A percentile compares a stretch with the other conserved stretches of the same genome.
Conservation (phyloP, 2,329 filamentous ascomycete species). For the Chrysosporium keratinophilum region DNA sequence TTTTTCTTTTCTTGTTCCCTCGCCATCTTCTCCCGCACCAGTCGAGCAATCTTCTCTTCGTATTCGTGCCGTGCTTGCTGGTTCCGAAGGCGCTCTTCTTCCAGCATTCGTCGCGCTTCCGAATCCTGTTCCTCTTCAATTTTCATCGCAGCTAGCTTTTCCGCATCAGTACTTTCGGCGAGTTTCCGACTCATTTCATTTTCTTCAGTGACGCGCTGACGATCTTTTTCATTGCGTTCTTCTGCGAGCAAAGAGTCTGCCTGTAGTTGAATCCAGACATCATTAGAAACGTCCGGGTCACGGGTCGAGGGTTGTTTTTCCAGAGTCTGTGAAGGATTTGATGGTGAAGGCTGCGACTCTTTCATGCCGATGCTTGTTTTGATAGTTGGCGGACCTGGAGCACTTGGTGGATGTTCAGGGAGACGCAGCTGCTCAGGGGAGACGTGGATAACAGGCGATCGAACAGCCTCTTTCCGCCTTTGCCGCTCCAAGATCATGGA, state of each 20-base stretch:
- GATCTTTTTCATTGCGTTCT: conserved; percentile 16
- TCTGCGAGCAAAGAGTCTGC: conserved; percentile 34
- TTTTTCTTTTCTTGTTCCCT: conserved; percentile 26
- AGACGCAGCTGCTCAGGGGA: too few relatives aligned
- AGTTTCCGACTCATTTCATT: too few relatives aligned
- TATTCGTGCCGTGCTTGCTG: neutral
- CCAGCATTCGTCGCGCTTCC: conserved; percentile 13
- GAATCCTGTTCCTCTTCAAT: too few relatives aligned
- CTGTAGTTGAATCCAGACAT: conserved; percentile 51
- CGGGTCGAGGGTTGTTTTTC: too few relatives aligned
- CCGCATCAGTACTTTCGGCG: too few relatives aligned
- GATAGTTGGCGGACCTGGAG: neutral
- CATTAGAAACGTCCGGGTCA: too few relatives aligned
- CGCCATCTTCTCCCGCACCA: conserved; percentile 31
- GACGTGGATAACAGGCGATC: too few relatives aligned
- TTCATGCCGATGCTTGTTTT: neutral
- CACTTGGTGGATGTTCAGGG: neutral
- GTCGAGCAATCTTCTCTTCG: conserved; percentile 22
- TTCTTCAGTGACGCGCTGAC: conserved; percentile 16
- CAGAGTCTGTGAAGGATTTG: too few relatives aligned
- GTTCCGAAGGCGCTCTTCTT: conserved; percentile 3
- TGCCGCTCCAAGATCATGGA: too few relatives aligned
- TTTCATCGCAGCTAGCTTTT: neutral
- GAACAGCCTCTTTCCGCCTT: too few relatives aligned
- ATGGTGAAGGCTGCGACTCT: too few relatives aligned